These are phyloP conservation scores for Carex myosuroides DNA, from an alignment of 176 grass and related monocot species.

Conservation along the genomic window DNA sequence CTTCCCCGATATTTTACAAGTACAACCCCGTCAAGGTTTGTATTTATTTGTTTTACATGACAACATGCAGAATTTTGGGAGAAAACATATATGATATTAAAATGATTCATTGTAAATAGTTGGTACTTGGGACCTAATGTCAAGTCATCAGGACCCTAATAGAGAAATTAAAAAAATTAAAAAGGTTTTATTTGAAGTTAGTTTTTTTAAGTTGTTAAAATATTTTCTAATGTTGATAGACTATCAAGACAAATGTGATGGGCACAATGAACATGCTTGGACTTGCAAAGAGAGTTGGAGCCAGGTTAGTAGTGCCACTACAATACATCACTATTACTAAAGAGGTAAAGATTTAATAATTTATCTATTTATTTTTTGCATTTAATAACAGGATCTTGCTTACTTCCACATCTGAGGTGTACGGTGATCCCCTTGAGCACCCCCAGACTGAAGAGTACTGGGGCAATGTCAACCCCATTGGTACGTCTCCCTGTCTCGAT, in stretches of 20 bases:
- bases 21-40: conserved; percentile 98
- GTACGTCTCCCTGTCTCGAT: conserved; percentile 22
- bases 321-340: conserved; percentile 4
- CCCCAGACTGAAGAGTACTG: conserved; percentile 97
- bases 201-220: not conserved
- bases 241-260: conserved; percentile 99
- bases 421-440: conserved; percentile 94
- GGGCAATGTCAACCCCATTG: conserved; percentile 99
- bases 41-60: conserved; percentile 14
- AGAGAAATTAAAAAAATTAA: not conserved
- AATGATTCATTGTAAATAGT: not conserved
- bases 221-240: conserved; percentile 40
- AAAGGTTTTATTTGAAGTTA: not conserved
- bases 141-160: not conserved
- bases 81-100: not conserved
- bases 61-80: not conserved
- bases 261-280: conserved; percentile 99
- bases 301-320: conserved; percentile 45
- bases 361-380: not conserved
- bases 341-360: not conserved
- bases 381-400: conserved; percentile 70
- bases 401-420: conserved; percentile 98
- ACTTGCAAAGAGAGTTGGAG: conserved; percentile 98
- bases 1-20: conserved; percentile 99
- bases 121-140: not conserved